These are phyloP conservation scores for Colletotrichum theobromicola DNA, from an alignment of 2,329 filamentous ascomycete species.

Conservation along the genomic window DNA sequence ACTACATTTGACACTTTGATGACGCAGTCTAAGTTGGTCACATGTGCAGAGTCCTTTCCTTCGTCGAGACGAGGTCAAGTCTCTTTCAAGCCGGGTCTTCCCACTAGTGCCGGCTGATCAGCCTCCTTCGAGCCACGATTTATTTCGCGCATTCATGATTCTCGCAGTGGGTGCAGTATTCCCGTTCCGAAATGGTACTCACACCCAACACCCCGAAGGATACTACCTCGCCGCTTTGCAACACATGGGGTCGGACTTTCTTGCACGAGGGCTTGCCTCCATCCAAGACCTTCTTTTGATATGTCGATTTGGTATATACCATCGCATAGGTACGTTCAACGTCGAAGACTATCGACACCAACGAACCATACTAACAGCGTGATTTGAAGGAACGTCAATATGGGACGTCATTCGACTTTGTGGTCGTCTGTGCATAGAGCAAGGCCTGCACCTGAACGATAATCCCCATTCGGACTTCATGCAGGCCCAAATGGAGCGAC, in stretches of 20 bases:
- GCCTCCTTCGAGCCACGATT: constrained; percentile 27
- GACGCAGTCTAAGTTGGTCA: constrained; percentile 21
- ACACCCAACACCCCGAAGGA: constrained; percentile 41
- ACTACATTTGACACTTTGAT: not conserved
- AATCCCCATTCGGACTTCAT: constrained; percentile 22
- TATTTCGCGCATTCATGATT: constrained; percentile 41
- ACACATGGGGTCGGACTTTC: constrained; percentile 31
- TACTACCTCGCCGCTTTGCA: constrained; percentile 43
- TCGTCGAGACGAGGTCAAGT: constrained; percentile 27
- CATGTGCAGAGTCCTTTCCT: constrained; percentile 32
- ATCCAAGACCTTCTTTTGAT: constrained; percentile 46
- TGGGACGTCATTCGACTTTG: constrained; percentile 46
- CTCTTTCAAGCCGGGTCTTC: constrained; percentile 26
- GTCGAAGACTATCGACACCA: not conserved
- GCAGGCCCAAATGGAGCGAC: constrained; percentile 39
- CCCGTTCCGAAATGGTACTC: constrained; percentile 33
- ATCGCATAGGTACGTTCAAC: constrained; percentile 37
- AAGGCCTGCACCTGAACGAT: constrained; percentile 34
- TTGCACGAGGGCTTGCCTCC: constrained; percentile 36
- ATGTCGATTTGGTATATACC: constrained; percentile 45
- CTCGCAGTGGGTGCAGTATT: constrained; percentile 40
- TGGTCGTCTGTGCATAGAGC: constrained; percentile 44
- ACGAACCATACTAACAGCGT: too few species aligned
- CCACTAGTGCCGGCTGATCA: not conserved
- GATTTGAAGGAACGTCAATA: constrained; percentile 33